Conservation (phyloP, 2,329 filamentous ascomycete species). For the Gaeumannomyces sp. region DNA sequence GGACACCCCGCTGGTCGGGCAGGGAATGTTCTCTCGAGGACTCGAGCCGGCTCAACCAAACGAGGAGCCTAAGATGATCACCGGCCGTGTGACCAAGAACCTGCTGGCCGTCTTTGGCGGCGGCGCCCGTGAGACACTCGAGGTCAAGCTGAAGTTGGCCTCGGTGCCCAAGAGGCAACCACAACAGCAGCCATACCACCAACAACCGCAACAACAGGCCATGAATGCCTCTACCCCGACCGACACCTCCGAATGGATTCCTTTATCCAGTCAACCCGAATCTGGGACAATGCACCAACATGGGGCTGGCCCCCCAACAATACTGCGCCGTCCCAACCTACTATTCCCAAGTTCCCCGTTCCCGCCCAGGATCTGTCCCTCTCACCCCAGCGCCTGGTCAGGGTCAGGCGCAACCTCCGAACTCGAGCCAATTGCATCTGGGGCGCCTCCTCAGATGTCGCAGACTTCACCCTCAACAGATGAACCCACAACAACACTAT, state of each 20-base stretch:
- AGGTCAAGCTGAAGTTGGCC: conserved; percentile 85
- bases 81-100: conserved; percentile 85
- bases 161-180: conserved; percentile 56
- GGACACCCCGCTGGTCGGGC: conserved; percentile 86
- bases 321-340: not conserved
- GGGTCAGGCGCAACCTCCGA: conserved; percentile 4
- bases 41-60: conserved; percentile 51
- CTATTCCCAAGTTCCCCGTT: conserved; percentile 10
- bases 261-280: conserved; percentile 67
- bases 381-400: conserved; percentile 14
- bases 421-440: not conserved
- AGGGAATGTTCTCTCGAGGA: conserved; percentile 88
- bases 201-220: conserved; percentile 19
- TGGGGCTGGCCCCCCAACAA: conserved; percentile 19
- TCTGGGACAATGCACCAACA: conserved; percentile 33
- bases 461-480: not conserved
- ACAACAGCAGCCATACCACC: conserved; percentile 16
- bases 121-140: conserved; percentile 78
- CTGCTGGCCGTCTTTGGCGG: conserved; percentile 76
- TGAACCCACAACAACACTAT: not conserved
- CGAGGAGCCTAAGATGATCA: conserved; percentile 65
- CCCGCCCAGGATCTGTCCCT: conserved; percentile 14
- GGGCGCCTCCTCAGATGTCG: not conserved
- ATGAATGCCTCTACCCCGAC: conserved; percentile 36
- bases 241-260: conserved; percentile 72